phyloP scores from a whole-genome alignment of 2,329 filamentous ascomycete species.

The Aspergillus candidus region DNA sequence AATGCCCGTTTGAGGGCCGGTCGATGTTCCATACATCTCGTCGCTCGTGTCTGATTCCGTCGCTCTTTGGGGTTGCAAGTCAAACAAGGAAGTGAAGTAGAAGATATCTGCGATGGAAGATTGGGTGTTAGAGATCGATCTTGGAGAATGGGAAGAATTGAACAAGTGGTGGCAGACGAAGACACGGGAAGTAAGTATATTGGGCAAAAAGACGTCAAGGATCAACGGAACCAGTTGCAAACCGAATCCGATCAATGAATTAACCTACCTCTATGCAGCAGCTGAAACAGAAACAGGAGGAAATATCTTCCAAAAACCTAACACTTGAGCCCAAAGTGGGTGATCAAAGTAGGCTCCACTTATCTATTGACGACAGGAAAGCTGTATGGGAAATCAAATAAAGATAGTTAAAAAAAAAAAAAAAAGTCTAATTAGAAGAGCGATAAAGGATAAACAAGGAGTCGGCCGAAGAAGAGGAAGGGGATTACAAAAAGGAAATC shows the following conservation, averaged over 20 bases:
- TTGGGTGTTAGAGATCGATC: too few relatives aligned
- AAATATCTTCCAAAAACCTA: too few relatives aligned
- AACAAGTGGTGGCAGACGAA: too few relatives aligned
- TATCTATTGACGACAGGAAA: too few relatives aligned
- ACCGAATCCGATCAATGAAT: neutral
- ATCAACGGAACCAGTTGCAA: neutral
- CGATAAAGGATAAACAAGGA: slow-evolving; percentile 7
- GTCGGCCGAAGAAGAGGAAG: slow-evolving; percentile 2
- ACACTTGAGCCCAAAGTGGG: too few relatives aligned
- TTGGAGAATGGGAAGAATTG: too few relatives aligned
- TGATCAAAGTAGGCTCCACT: too few relatives aligned
- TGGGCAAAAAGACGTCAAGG: too few relatives aligned
- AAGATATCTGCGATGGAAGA: neutral
- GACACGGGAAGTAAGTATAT: too few relatives aligned
- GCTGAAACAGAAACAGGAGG: too few relatives aligned
- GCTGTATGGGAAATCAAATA: slow-evolving; percentile 2
- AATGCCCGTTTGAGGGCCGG: slow-evolving; percentile 87
- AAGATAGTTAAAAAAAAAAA: slow-evolving; percentile 2
- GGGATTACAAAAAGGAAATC: slow-evolving; percentile 5
- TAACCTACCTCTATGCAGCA: neutral
- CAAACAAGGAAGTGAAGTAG: slow-evolving; percentile 1
- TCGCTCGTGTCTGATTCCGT: slow-evolving; percentile 17
- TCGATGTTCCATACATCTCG: slow-evolving; percentile 77
- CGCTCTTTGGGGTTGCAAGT: slow-evolving; percentile 1
- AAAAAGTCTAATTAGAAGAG: slow-evolving; percentile 5